Base-by-base conservation (phyloP, 1,139 yeast species). In the Entelexis paramagnoliae region DNA sequence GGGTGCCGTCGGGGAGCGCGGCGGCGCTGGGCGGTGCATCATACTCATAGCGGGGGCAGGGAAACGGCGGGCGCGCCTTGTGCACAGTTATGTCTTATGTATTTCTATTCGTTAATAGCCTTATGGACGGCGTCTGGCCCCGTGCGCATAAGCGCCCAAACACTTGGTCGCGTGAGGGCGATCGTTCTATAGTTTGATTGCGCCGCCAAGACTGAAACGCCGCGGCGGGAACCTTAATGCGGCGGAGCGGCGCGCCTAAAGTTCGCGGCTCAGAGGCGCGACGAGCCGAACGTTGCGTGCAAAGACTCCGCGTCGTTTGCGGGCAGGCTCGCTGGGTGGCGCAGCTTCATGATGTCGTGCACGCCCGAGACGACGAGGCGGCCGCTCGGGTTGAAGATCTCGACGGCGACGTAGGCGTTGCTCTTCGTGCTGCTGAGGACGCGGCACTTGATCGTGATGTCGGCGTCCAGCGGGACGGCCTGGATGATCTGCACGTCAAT, bases 261-360 rank as follows among this genome's bases (percentile, higher is more conserved):
- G 36, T n/a, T n/a, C n/a, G n/a, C n/a, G n/a, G 17, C 49, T 17
- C 20, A n/a, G 8, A 11, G n/a, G n/a, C 14, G 8, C 33, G 40
- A n/a, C n/a, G n/a, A n/a, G 19, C 40, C 26, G 42, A 45, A 50
- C 11, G 11, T 10, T 5, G 52, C 46, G 6, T 40, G n/a, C 28
- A 45, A 33, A 13, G 11, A 13, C n/a, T 28, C 20, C 20, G 49
- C 47, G 30, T 9, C 14, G 11, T 19, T 14, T 5, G 20, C 16
- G 13, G 29, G 38, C 26, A 17, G 34, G 22, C 32, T 10, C 13
- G 32, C 45, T 9, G 39, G 45, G 24, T 30, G 33, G n/a, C 48
- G 41, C 40, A 8, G 26, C 48, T 35, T 62, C 50, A 63, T 64
- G 57, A 64, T 62, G 51, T 65, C 68, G 49, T 65, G 68, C 9